These are phyloP conservation scores for Fusarium penzigii DNA, from an alignment of 2,329 filamentous ascomycete species.

Conservation along the genomic window DNA sequence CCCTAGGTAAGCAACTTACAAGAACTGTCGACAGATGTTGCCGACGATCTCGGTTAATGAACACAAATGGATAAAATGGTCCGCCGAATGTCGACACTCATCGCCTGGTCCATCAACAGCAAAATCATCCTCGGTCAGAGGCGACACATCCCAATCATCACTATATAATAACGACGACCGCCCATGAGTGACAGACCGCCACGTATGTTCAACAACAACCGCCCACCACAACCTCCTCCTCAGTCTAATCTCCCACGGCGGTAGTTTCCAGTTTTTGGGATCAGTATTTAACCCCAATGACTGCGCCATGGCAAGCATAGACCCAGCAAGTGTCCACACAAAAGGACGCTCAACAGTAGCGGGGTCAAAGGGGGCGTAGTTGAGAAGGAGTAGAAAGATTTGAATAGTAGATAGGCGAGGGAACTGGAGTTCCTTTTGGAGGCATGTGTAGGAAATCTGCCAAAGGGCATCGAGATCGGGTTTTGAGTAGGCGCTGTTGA, in stretches of 20 bases:
- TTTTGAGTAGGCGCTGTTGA: constrained; percentile 20
- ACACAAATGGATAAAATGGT: constrained; percentile 14
- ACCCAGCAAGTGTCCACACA: constrained; percentile 13
- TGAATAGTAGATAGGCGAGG: constrained; percentile 16
- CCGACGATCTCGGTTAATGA: constrained; percentile 12
- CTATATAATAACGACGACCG: constrained; percentile 14
- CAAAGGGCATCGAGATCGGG: constrained; percentile 15
- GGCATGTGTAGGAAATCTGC: constrained; percentile 18
- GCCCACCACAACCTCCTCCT: constrained; percentile 21
- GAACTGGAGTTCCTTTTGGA: constrained; percentile 22
- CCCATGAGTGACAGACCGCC: constrained; percentile 21
- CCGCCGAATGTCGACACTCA: constrained; percentile 1
- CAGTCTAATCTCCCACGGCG: constrained; percentile 12
- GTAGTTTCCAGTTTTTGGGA: constrained; percentile 15
- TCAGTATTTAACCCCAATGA: constrained; percentile 16
- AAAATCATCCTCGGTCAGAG: constrained; percentile 11
- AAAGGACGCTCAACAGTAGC: constrained; percentile 19
- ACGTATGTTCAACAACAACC: constrained; percentile 17
- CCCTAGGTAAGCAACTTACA: constrained; percentile 1
- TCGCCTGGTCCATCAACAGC: background rate
- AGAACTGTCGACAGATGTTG: constrained; percentile 13
- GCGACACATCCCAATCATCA: constrained; percentile 19
- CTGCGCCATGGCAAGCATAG: constrained; percentile 15
- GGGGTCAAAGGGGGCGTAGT: constrained; percentile 13
- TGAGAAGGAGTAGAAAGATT: constrained; percentile 14